These are phyloP conservation scores for Eragrostis curvula DNA, from an alignment of 176 grass and related monocot species.

Conservation along the genomic window DNA sequence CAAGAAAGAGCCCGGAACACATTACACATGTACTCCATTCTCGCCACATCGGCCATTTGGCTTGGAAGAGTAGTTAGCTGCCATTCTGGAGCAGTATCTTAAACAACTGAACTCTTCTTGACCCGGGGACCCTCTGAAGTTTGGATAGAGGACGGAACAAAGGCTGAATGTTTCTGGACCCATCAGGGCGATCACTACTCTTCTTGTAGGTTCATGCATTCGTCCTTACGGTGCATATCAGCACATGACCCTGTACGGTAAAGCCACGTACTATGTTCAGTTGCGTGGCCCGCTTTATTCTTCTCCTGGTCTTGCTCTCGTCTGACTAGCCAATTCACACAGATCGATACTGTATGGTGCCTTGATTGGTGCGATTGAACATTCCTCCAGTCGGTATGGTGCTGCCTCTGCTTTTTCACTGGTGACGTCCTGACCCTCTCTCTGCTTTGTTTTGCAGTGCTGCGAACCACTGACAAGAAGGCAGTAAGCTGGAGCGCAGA, in stretches of 20 bases:
- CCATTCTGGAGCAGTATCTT: neutral
- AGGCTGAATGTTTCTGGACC: conserved; percentile 25
- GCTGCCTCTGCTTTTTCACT: neutral
- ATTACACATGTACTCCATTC: no score
- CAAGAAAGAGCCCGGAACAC: neutral
- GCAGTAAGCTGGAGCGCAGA: neutral
- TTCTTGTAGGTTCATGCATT: conserved; percentile 20
- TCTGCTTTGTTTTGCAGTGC: conserved; percentile 31
- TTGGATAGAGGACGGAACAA: neutral
- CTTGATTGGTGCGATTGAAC: conserved; percentile 4
- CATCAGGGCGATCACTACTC: neutral
- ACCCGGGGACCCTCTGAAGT: neutral
- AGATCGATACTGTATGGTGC: neutral
- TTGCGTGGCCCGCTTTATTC: conserved; percentile 17
- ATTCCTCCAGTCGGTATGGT: neutral
- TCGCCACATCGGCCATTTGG: neutral
- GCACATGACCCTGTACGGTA: conserved; percentile 38
- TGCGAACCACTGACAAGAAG: neutral
- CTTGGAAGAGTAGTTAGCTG: neutral
- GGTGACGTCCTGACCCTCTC: neutral
- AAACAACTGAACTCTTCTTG: neutral
- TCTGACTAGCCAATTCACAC: neutral
- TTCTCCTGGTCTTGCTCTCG: neutral
- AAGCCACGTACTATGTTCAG: neutral
- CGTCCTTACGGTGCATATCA: neutral